These are phyloP conservation scores for Picea mariana DNA, from an alignment of 83 land plant genomes.

Conservation along the genomic window DNA sequence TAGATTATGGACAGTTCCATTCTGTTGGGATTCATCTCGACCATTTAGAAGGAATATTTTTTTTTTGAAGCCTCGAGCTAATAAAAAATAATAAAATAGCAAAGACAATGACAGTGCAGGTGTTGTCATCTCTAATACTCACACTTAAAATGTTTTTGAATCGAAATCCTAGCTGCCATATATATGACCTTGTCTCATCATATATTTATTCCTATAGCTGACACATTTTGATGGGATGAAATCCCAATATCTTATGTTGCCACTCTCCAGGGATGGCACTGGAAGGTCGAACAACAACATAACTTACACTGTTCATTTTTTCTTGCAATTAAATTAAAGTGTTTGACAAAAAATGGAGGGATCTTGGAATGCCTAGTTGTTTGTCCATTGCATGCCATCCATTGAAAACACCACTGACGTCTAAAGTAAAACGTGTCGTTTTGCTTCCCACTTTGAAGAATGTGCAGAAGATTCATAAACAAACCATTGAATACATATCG, in stretches of 20 bases:
- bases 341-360: too few relatives aligned
- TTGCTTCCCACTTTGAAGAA: too few relatives aligned
- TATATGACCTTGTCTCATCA: slow-evolving; percentile 26
- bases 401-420: too few relatives aligned
- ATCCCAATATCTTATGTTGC: slow-evolving; percentile 23
- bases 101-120: slow-evolving; percentile 32
- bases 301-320: too few relatives aligned
- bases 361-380: too few relatives aligned
- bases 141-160: slow-evolving; percentile 36
- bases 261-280: too few relatives aligned
- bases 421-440: too few relatives aligned
- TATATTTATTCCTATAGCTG: slow-evolving; percentile 24
- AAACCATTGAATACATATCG: too few relatives aligned
- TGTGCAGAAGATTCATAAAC: too few relatives aligned
- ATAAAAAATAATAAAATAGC: slow-evolving; percentile 27
- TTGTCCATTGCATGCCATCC: too few relatives aligned
- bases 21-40: slow-evolving; percentile 53
- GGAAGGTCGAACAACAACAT: too few relatives aligned
- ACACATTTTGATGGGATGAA: slow-evolving; percentile 25
- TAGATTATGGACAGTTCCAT: slow-evolving; percentile 53
- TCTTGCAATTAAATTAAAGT: too few relatives aligned
- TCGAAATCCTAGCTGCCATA: slow-evolving; percentile 49
- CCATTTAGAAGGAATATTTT: slow-evolving; percentile 58
- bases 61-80: slow-evolving; percentile 28
- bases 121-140: slow-evolving; percentile 34